phyloP scores from a whole-genome alignment of 768 basidiomycete genomes.

The Pulveroboletus sp. region DNA sequence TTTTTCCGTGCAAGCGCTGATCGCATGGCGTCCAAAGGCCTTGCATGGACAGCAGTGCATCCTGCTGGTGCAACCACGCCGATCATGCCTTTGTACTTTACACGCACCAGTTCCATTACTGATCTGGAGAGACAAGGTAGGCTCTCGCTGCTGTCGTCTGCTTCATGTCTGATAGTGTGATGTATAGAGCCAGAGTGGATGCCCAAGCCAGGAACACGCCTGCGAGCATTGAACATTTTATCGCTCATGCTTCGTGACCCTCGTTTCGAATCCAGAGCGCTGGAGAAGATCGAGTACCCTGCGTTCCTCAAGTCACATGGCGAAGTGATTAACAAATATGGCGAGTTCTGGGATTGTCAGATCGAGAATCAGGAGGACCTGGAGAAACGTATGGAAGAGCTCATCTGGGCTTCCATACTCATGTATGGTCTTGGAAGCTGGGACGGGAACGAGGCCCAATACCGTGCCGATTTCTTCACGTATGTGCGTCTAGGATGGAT shows the following conservation, averaged over 20 bases:
- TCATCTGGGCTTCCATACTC: constrained; percentile 52
- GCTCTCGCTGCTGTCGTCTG: background rate
- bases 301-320: constrained; percentile 35
- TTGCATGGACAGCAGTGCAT: constrained; percentile 56
- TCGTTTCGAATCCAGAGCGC: constrained; percentile 26
- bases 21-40: constrained; percentile 35
- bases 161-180: background rate
- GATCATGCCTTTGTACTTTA: constrained; percentile 32
- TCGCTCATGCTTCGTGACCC: constrained; percentile 51
- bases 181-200: constrained; percentile 21
- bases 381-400: constrained; percentile 54
- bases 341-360: constrained; percentile 44
- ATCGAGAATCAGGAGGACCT: constrained; percentile 35
- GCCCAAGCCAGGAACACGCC: constrained; percentile 31
- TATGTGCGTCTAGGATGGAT: constrained; percentile 31
- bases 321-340: constrained; percentile 39
- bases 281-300: constrained; percentile 34
- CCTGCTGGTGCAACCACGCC: constrained; percentile 31
- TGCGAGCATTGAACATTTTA: constrained; percentile 47
- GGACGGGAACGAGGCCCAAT: constrained; percentile 32
- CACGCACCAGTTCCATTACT: constrained; percentile 17
- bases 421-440: constrained; percentile 60
- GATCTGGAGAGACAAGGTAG: constrained; percentile 20
- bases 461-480: constrained; percentile 66
- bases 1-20: background rate